Percentiles rank a stretch among this genome's conserved stretches.
Conservation (phyloP, 202 grass and related monocot genomes). For the Dendrocalamus latiflorus region DNA sequence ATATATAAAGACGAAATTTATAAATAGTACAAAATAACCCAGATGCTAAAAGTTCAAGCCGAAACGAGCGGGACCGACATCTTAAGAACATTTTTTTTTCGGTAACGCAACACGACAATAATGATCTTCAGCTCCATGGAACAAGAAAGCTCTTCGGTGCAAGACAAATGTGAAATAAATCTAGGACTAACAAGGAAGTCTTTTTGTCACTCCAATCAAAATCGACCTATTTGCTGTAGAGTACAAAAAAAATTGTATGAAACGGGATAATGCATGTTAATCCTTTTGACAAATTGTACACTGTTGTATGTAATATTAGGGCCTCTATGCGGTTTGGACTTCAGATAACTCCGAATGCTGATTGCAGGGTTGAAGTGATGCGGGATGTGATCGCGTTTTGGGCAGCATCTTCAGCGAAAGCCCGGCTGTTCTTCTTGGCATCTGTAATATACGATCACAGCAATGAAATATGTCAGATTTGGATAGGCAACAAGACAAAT, state of each 20-base stretch:
- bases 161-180: conserved; percentile 9
- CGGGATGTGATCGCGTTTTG: conserved; percentile 66
- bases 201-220: conserved; percentile 25
- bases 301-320: conserved; percentile 17
- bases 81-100: background rate
- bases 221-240: conserved; percentile 22
- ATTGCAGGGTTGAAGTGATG: conserved; percentile 75
- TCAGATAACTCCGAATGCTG: conserved; percentile 69
- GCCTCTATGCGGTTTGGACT: background rate
- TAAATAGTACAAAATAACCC: no score
- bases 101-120: background rate
- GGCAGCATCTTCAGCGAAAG: conserved; percentile 44
- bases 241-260: background rate
- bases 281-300: conserved; percentile 33
- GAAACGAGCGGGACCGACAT: no score
- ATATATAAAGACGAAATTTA: no score
- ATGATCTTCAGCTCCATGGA: background rate
- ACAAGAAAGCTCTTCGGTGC: background rate
- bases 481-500: background rate
- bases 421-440: conserved; percentile 93
- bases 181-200: background rate
- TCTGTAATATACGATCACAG: conserved; percentile 44
- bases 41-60: no score
- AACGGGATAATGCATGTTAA: conserved; percentile 3
- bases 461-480: conserved; percentile 5